These are phyloP conservation scores for Eimeria brunetti DNA, from an alignment of 169 alveolate genomes.

Conservation along the genomic window DNA sequence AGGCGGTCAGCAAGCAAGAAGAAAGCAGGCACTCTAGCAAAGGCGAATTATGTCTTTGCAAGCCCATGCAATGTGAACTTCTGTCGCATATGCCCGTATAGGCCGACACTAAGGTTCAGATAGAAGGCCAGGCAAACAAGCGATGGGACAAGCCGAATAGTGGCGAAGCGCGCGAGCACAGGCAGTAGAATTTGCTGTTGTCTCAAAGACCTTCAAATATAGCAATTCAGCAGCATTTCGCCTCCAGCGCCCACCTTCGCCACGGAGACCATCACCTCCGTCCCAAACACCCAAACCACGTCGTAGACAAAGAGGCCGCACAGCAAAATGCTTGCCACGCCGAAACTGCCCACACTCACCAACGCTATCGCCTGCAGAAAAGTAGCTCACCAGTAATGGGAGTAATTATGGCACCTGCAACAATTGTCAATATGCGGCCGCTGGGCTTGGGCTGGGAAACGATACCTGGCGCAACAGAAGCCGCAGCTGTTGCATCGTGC, in stretches of 20 bases:
- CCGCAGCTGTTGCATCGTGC: background rate
- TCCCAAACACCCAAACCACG: constrained; percentile 96
- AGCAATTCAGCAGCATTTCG: background rate
- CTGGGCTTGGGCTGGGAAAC: background rate
- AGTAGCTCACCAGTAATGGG: background rate
- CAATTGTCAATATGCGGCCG: background rate
- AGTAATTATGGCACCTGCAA: background rate
- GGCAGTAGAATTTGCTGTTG: background rate
- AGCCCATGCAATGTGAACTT: background rate
- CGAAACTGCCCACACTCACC: constrained; percentile 92
- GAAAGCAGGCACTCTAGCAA: background rate
- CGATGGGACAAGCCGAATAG: background rate
- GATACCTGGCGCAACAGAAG: background rate
- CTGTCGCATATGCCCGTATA: background rate
- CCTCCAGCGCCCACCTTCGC: constrained; percentile 87
- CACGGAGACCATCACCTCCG: constrained; percentile 97
- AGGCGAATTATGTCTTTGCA: background rate
- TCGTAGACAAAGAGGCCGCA: constrained; percentile 94
- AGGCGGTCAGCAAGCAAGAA: background rate
- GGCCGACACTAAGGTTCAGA: background rate
- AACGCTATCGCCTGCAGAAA: constrained; percentile 88
- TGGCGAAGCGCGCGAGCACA: background rate
- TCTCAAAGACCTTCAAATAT: background rate
- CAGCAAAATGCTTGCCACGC: constrained; percentile 91
- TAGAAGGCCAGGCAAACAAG: background rate